phyloP scores from a whole-genome alignment of 2,329 filamentous ascomycete species.

The Knoxdaviesia proteae region DNA sequence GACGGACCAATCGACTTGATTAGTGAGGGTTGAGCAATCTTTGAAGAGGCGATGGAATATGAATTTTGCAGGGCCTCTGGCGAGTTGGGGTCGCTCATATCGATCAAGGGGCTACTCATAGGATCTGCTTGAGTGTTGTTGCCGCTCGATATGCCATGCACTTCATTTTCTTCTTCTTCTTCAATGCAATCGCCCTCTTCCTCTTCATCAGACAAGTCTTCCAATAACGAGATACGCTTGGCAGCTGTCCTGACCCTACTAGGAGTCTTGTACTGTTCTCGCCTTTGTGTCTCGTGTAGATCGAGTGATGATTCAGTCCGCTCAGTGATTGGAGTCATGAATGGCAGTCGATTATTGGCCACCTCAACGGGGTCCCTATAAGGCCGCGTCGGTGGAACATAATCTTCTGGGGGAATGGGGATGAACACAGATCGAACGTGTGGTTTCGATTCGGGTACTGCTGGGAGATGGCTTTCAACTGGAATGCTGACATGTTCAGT shows the following conservation, averaged over 20 bases:
- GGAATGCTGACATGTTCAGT: conserved; percentile 12
- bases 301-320: conserved; percentile 77
- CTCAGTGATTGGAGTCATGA: conserved; percentile 98
- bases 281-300: conserved; percentile 31
- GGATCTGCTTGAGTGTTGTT: background rate
- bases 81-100: conserved; percentile 29
- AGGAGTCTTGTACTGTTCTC: conserved; percentile 56
- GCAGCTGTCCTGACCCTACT: conserved; percentile 24
- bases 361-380: conserved; percentile 62
- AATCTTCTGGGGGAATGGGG: conserved; percentile 69
- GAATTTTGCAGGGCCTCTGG: conserved; percentile 22
- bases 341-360: conserved; percentile 80
- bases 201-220: conserved; percentile 8
- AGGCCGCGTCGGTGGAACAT: conserved; percentile 55
- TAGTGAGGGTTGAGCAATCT: conserved; percentile 13
- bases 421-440: conserved; percentile 28
- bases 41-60: conserved; percentile 23
- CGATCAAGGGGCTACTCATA: conserved; percentile 52
- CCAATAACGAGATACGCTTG: conserved; percentile 5
- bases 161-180: conserved; percentile 11
- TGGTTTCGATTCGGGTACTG: conserved; percentile 29
- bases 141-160: too few species aligned
- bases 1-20: conserved; percentile 26
- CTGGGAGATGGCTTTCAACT: conserved; percentile 17
- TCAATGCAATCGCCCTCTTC: conserved; percentile 10